These are phyloP conservation scores for Paramarasmius palmivorus DNA, from an alignment of 1,284 basidiomycete genomes.

Conservation along the genomic window DNA sequence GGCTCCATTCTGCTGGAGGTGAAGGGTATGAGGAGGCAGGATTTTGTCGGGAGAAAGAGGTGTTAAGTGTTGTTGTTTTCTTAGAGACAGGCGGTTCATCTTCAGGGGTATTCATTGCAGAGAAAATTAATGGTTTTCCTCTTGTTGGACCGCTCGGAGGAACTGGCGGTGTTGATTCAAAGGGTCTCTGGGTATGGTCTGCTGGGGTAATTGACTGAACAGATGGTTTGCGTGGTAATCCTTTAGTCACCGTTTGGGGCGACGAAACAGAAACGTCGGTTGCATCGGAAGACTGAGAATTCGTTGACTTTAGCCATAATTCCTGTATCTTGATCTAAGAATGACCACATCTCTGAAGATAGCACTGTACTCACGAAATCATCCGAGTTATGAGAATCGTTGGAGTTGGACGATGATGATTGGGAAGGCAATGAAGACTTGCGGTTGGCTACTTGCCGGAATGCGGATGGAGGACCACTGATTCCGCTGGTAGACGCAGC, in stretches of 20 bases:
- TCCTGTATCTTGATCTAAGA: neutral
- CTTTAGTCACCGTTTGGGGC: neutral
- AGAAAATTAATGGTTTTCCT: conserved; percentile 42
- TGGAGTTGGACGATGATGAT: neutral
- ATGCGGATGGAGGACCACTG: neutral
- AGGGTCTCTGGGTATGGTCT: neutral
- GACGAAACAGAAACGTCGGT: neutral
- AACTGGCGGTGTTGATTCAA: neutral
- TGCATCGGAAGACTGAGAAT: neutral
- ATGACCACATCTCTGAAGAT: neutral
- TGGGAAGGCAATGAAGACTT: neutral
- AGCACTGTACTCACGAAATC: neutral
- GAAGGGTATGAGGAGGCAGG: conserved; percentile 12
- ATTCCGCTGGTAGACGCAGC: neutral
- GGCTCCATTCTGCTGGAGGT: conserved; percentile 10
- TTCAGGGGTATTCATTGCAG: conserved; percentile 30
- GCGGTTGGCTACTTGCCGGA: neutral
- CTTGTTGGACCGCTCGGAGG: conserved; percentile 16
- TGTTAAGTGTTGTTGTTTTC: neutral
- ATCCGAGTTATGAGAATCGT: neutral
- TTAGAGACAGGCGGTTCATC: neutral
- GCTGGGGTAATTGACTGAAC: neutral
- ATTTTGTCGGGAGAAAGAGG: neutral
- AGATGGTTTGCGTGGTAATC: neutral
- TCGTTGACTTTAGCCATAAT: neutral